Percentiles rank a stretch among this genome's conserved stretches.
Conservation (phyloP, 345 rosid species). For the Hibiscus syriacus region DNA sequence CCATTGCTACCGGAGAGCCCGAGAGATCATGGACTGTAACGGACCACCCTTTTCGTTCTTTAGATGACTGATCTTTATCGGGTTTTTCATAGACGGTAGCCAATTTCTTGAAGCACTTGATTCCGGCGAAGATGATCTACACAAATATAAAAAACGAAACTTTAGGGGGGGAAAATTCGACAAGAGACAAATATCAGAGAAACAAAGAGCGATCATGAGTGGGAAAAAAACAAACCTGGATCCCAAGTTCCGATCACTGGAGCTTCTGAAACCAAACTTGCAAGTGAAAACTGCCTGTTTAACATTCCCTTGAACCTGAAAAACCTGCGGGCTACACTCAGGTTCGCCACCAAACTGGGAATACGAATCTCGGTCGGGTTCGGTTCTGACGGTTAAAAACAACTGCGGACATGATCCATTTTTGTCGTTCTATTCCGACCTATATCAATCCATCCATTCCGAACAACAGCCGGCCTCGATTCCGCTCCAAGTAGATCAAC, state of each 20-base stretch:
- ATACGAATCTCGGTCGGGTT: conserved; percentile 84
- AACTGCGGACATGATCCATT: conserved; percentile 37
- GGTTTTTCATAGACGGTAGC: conserved; percentile 31
- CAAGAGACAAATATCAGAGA: background rate
- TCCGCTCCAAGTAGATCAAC: conserved; percentile 59
- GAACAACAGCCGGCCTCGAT: conserved; percentile 40
- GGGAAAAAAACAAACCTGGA: conserved; percentile 53
- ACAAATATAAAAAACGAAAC: background rate
- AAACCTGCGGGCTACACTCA: conserved; percentile 93
- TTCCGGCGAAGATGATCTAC: conserved; percentile 54
- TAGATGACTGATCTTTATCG: conserved; percentile 49
- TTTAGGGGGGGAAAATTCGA: background rate
- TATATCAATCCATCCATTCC: conserved; percentile 62
- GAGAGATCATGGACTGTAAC: conserved; percentile 89
- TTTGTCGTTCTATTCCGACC: conserved; percentile 25
- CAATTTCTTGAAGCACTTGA: conserved; percentile 36
- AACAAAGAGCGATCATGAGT: too few species aligned
- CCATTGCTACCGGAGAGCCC: conserved; percentile 94
- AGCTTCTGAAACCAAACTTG: conserved; percentile 69
- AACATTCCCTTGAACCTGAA: conserved; percentile 78
- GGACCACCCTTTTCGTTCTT: conserved; percentile 94
- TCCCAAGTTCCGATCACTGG: conserved; percentile 48
- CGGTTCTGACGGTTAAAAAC: conserved; percentile 46
- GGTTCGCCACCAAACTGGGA: conserved; percentile 86
- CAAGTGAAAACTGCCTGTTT: conserved; percentile 93